These are phyloP conservation scores for Nidularia pulvinata DNA, from an alignment of 768 basidiomycete genomes.

Conservation along the genomic window DNA sequence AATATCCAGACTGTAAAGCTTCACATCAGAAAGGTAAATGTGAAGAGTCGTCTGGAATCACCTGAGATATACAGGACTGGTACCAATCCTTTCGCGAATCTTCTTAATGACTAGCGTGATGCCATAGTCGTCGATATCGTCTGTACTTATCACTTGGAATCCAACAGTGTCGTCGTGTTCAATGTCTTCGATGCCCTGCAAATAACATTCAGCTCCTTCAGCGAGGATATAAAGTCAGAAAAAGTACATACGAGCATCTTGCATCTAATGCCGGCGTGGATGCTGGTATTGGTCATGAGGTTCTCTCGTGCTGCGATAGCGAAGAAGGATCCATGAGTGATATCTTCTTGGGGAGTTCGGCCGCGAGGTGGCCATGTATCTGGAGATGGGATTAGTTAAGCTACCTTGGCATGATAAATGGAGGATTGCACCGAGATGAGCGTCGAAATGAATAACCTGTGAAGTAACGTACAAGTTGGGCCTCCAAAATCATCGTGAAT, in stretches of 20 bases:
- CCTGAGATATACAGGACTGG: slow-evolving; percentile 64
- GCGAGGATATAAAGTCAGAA: not conserved
- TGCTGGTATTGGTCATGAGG: slow-evolving; percentile 57
- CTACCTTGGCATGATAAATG: not conserved
- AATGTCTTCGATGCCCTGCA: slow-evolving; percentile 45
- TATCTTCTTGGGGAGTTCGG: slow-evolving; percentile 38
- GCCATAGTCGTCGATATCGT: slow-evolving; percentile 68
- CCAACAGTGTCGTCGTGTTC: slow-evolving; percentile 56
- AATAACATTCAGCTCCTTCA: not conserved
- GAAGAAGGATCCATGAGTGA: slow-evolving; percentile 75
- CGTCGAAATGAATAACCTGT: slow-evolving; percentile 61
- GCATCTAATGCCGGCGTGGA: slow-evolving; percentile 74
- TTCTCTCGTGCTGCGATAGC: slow-evolving; percentile 58
- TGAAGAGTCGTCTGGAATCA: slow-evolving; percentile 6
- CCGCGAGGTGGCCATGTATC: slow-evolving; percentile 51
- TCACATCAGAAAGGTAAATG: not conserved
- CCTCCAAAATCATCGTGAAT: not conserved
- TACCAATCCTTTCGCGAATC: slow-evolving; percentile 58
- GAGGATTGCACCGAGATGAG: slow-evolving; percentile 33
- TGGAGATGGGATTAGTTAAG: not conserved
- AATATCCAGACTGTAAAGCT: slow-evolving; percentile 47
- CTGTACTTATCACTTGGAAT: slow-evolving; percentile 60
- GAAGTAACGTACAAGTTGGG: not conserved
- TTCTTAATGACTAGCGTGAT: slow-evolving; percentile 49
- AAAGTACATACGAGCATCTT: slow-evolving; percentile 31